These are phyloP conservation scores for Phlegmacium glaucopus DNA, from an alignment of 768 basidiomycete species.

Conservation along the genomic window DNA sequence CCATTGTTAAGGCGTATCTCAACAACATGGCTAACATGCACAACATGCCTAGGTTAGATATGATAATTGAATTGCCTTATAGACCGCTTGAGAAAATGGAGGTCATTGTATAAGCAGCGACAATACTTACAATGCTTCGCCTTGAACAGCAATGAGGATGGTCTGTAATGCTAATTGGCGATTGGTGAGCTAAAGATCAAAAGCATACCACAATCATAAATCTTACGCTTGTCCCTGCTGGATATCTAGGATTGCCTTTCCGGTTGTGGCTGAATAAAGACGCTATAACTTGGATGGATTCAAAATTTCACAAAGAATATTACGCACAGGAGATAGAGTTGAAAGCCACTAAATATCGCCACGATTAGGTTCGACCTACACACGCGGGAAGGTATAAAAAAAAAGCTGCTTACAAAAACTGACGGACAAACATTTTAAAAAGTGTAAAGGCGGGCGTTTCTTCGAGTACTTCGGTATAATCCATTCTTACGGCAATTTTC, in stretches of 20 bases:
- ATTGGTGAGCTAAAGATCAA: not conserved
- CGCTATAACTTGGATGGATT: not conserved
- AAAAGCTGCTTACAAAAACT: slow-evolving; percentile 39
- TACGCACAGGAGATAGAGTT: slow-evolving; percentile 42
- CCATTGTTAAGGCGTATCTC: slow-evolving; percentile 23
- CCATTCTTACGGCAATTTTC: slow-evolving; percentile 34
- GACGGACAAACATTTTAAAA: slow-evolving; percentile 44
- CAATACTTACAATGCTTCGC: slow-evolving; percentile 37
- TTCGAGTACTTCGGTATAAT: slow-evolving; percentile 45
- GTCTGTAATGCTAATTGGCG: slow-evolving; percentile 36
- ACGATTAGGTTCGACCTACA: not conserved
- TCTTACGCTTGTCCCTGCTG: slow-evolving; percentile 40
- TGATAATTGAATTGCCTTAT: slow-evolving; percentile 32
- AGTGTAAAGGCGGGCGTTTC: slow-evolving; percentile 50
- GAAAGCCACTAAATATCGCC: slow-evolving; percentile 33
- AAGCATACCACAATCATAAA: not conserved
- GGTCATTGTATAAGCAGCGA: not conserved
- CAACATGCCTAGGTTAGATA: slow-evolving; percentile 40
- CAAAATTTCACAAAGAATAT: not conserved
- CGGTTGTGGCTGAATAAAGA: slow-evolving; percentile 33
- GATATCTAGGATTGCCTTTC: slow-evolving; percentile 44
- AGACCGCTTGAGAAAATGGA: not conserved
- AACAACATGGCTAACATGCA: slow-evolving; percentile 35
- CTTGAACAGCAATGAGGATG: slow-evolving; percentile 42
- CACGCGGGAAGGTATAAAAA: not conserved